Conservation (phyloP, 352 stramenopile genomes). For the Discostella stelligera region DNA sequence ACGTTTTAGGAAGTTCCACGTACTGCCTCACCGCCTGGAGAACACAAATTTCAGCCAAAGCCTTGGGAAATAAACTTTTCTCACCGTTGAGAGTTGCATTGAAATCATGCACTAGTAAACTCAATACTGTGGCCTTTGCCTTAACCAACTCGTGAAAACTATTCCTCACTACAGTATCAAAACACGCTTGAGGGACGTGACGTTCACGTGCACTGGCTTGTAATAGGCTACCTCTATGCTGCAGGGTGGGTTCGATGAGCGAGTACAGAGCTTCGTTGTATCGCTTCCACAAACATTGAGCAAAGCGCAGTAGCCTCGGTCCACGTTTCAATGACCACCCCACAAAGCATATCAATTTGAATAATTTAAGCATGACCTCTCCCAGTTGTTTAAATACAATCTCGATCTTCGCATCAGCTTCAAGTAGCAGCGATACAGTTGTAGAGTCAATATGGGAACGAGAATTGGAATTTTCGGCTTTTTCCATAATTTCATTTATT, state of each 20-base stretch:
- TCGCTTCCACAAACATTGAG: slow-evolving; percentile 16
- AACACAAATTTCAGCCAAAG: slow-evolving; percentile 30
- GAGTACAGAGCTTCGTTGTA: slow-evolving; percentile 22
- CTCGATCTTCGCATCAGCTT: slow-evolving; percentile 37
- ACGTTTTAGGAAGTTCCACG: slow-evolving; percentile 8
- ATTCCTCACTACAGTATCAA: slow-evolving; percentile 28
- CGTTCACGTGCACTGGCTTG: slow-evolving; percentile 37
- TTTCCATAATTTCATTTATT: slow-evolving; percentile 11
- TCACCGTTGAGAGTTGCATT: neutral
- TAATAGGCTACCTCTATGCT: slow-evolving; percentile 23
- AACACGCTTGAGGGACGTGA: slow-evolving; percentile 43
- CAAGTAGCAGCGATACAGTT: slow-evolving; percentile 22
- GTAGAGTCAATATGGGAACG: slow-evolving; percentile 34
- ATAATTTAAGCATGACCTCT: slow-evolving; percentile 22
- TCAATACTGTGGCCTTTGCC: slow-evolving; percentile 26
- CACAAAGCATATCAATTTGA: slow-evolving; percentile 28
- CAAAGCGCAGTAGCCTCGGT: slow-evolving; percentile 11
- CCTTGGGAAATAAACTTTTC: slow-evolving; percentile 3
- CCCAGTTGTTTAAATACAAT: slow-evolving; percentile 19
- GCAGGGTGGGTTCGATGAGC: slow-evolving; percentile 25
- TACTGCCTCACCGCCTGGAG: slow-evolving; percentile 29
- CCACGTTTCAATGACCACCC: slow-evolving; percentile 29
- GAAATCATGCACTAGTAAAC: slow-evolving; percentile 10
- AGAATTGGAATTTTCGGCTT: slow-evolving; percentile 10
- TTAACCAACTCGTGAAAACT: slow-evolving; percentile 33